These are phyloP conservation scores for Pelargonium australe DNA, from an alignment of 441 rosid genomes.

Conservation along the genomic window DNA sequence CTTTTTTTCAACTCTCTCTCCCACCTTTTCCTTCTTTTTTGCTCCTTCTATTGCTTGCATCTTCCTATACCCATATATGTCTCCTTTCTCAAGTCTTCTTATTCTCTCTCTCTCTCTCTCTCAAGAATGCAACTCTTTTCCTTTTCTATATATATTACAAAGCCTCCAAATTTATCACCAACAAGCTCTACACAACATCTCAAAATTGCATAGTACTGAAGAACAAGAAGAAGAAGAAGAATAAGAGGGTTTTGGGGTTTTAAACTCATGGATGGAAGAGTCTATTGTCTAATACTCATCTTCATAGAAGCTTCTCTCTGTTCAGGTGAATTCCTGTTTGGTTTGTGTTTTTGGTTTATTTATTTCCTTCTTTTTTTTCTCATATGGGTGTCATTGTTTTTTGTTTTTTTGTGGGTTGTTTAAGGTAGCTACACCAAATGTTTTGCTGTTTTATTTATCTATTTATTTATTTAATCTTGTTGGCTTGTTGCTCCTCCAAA, in stretches of 20 bases:
- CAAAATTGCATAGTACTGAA: background rate
- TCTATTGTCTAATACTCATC: conserved; percentile 20
- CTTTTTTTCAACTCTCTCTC: conserved; percentile 25
- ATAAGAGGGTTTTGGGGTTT: conserved; percentile 5
- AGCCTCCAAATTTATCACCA: conserved; percentile 23
- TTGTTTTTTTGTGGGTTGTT: background rate
- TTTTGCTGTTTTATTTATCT: too few relatives aligned
- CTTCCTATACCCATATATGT: conserved; percentile 15
- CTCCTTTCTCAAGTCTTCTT: conserved; percentile 23
- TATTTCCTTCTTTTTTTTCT: background rate
- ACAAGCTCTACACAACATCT: conserved; percentile 23
- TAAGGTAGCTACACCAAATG: too few relatives aligned
- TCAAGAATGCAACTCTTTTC: conserved; percentile 14
- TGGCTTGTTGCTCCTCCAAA: background rate
- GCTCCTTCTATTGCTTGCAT: conserved; percentile 24
- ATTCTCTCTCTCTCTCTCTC: conserved; percentile 17
- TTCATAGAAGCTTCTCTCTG: conserved; percentile 26
- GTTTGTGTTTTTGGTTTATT: background rate
- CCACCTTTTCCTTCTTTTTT: conserved; percentile 29
- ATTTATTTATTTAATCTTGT: too few relatives aligned
- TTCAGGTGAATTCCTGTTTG: conserved; percentile 29
- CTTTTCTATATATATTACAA: conserved; percentile 16
- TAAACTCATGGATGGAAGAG: conserved; percentile 32
- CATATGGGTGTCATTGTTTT: background rate
- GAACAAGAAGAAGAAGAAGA: conserved; percentile 8